Percentiles rank a stretch among this genome's conserved stretches.
Conservation (phyloP, 306 rosid genomes). For the Rosa rugosa region DNA sequence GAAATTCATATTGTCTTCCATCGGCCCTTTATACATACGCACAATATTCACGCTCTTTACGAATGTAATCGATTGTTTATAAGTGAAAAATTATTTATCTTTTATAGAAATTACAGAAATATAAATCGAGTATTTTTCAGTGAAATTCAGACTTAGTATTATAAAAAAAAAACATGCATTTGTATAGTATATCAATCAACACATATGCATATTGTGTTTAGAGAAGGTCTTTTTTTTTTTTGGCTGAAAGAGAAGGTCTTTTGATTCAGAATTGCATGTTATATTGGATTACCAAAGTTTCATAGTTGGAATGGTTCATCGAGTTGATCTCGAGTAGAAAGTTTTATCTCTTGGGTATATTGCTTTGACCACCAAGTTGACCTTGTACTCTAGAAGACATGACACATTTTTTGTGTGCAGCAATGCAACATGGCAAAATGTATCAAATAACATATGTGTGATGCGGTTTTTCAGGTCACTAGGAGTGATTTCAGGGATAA, state of each 20-base stretch:
- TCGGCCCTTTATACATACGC: background rate
- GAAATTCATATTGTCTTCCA: background rate
- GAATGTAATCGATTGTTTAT: too few species aligned
- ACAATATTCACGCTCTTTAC: too few species aligned
- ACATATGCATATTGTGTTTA: background rate
- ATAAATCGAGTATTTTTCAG: too few species aligned
- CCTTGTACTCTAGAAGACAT: background rate
- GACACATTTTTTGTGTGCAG: background rate
- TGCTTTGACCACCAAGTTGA: background rate
- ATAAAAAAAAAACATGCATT: too few species aligned
- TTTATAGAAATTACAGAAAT: too few species aligned
- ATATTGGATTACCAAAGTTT: background rate
- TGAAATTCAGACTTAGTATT: too few species aligned
- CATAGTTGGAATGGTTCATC: background rate
- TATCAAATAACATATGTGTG: background rate
- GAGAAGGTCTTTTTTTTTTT: too few species aligned
- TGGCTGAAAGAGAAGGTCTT: too few species aligned
- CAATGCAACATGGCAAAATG: background rate
- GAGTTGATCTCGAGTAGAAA: background rate
- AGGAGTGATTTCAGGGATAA: slow-evolving; percentile 67
- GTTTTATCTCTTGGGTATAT: background rate
- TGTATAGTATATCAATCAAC: too few species aligned
- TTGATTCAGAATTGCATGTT: background rate
- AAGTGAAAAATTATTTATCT: too few species aligned
- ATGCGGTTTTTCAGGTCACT: slow-evolving; percentile 45